A percentile compares a stretch with the other conserved stretches of the same genome.
phyloP scores from a whole-genome alignment of 2,329 filamentous ascomycete species.

The Mycosphaerella sp. region DNA sequence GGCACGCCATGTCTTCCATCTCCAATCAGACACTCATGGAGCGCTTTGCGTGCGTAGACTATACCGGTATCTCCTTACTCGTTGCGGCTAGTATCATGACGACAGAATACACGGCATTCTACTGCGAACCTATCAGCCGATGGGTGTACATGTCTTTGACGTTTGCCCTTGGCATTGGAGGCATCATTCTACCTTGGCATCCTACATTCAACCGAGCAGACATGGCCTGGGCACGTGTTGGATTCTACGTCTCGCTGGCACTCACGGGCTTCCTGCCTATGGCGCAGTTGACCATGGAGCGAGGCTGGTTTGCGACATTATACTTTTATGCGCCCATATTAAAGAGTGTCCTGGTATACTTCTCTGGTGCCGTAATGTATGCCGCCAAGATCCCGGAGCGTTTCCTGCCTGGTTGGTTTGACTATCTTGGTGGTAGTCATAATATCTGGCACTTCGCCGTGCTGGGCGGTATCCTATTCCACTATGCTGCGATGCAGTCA shows the following conservation, averaged over 20 bases:
- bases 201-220: conserved; percentile 87
- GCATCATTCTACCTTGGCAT: conserved; percentile 92
- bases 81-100: conserved; percentile 97
- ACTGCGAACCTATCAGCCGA: conserved; percentile 84
- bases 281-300: conserved; percentile 70
- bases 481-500: conserved; percentile 92
- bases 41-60: conserved; percentile 95
- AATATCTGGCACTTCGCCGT: conserved; percentile 98
- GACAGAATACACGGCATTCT: conserved; percentile 97
- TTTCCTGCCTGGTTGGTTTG: conserved; percentile 88
- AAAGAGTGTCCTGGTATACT: conserved; percentile 82
- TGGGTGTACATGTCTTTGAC: conserved; percentile 82
- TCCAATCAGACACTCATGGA: conserved; percentile 85
- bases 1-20: conserved; percentile 99
- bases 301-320: conserved; percentile 72
- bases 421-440: conserved; percentile 91
- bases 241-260: conserved; percentile 83
- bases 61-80: conserved; percentile 91
- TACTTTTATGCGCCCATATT: conserved; percentile 84
- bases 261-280: conserved; percentile 85
- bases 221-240: conserved; percentile 87
- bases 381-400: conserved; percentile 88
- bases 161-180: conserved; percentile 71
- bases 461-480: conserved; percentile 90
- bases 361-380: conserved; percentile 78